Percentiles rank a stretch among this genome's conserved stretches.
These are phyloP conservation scores for Glycyrrhiza uralensis DNA, from an alignment of 306 rosid genomes.

Conservation along the genomic window DNA sequence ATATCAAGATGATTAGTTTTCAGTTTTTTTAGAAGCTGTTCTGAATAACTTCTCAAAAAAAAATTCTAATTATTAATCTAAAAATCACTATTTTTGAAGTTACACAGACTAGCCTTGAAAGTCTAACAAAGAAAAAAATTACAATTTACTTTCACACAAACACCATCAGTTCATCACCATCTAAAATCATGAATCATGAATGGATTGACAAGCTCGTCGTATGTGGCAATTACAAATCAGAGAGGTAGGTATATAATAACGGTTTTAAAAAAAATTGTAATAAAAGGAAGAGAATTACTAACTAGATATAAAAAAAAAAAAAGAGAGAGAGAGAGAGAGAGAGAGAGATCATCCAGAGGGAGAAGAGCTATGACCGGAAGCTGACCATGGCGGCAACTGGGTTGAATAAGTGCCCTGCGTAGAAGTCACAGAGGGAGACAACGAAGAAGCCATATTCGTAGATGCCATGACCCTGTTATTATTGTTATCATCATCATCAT, in stretches of 20 bases:
- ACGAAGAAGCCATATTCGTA: too few relatives aligned
- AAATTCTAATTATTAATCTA: too few relatives aligned
- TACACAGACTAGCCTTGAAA: too few relatives aligned
- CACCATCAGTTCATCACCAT: neutral
- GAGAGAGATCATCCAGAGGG: slow-evolving; percentile 1
- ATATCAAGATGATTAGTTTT: too few relatives aligned
- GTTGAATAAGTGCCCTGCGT: slow-evolving; percentile 18
- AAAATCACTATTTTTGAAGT: too few relatives aligned
- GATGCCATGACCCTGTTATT: too few relatives aligned
- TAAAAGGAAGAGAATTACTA: neutral
- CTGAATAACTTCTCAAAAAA: too few relatives aligned
- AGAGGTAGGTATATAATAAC: neutral
- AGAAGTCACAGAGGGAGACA: slow-evolving; percentile 9
- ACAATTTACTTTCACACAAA: neutral
- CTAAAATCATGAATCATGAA: neutral
- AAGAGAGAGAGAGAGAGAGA: neutral
- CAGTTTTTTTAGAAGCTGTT: too few relatives aligned
- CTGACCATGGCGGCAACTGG: slow-evolving; percentile 36
- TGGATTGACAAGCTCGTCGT: neutral
- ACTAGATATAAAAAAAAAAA: neutral
- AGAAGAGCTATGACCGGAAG: slow-evolving; percentile 33
- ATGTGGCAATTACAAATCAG: neutral
- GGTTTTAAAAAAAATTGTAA: too few relatives aligned
- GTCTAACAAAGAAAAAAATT: neutral
- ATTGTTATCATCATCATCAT: slow-evolving; percentile 27